A percentile compares a stretch with the other conserved stretches of the same genome.
Evolutionary conservation across 192 early-diverging fungal species (phyloP).

Genomic region (Rhizophagus prolifer): DNA sequence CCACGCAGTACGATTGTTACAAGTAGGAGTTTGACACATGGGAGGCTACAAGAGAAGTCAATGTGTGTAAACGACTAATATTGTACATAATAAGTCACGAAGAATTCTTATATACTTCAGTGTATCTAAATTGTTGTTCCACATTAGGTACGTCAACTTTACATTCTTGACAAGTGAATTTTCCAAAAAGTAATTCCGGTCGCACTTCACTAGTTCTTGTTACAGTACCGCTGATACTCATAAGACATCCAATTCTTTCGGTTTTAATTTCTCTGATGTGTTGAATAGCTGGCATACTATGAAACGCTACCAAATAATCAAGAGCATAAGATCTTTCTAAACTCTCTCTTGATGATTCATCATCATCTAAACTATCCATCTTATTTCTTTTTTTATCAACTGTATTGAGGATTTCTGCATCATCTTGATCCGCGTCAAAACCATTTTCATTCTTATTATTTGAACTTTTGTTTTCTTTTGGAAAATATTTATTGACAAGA

Average conservation of each 20-base stretch:
- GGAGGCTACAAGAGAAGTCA: conserved; percentile 56
- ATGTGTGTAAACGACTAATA: neutral
- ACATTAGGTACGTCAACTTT: conserved; percentile 75
- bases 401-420: neutral
- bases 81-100: neutral
- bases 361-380: conserved; percentile 19
- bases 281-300: conserved; percentile 55
- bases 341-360: neutral
- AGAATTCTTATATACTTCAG: conserved; percentile 57
- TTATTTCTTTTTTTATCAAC: conserved; percentile 2
- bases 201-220: conserved; percentile 96
- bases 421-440: neutral
- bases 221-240: conserved; percentile 87
- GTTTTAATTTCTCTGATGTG: conserved; percentile 86
- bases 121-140: conserved; percentile 96
- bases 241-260: conserved; percentile 77
- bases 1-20: conserved; percentile 81
- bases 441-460: neutral
- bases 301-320: conserved; percentile 77
- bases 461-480: conserved; percentile 51
- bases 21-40: conserved; percentile 78
- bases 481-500: conserved; percentile 67
- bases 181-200: conserved; percentile 89
- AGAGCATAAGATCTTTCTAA: conserved; percentile 47
- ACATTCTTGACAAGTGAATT: conserved; percentile 90